Evolutionary conservation across 1,284 basidiomycete genomes (phyloP), one percentile per base, ranked within the genome.

Genomic region (Inonotus obliquus): DNA sequence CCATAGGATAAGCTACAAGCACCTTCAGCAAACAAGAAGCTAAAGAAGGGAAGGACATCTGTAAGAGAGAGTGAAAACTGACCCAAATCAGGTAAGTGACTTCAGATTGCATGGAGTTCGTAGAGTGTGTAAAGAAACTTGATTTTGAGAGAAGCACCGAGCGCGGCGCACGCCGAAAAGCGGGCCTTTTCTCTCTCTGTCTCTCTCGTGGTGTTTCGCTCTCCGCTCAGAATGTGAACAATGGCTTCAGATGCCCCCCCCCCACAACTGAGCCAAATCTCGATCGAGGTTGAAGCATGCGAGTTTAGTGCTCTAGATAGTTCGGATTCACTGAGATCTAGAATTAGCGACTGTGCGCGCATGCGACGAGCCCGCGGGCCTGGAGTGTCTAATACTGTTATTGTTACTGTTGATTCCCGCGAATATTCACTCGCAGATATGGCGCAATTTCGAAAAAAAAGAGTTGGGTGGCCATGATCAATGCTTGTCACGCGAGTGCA

Each of bases 11-110:
- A 35, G 32, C 21, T 52, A 35, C 27, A 52, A 32, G 29, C 7
- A 41, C 39, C 41, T 45, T 57, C 23, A 32, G 55, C 55, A 45
- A 32, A 19, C 55, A 47, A 25, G 55, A 57, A 47, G 55, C 54
- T 11, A 35, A 27, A 57, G 41, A 47, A 41, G 29, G 55, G 55
- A 55, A 39, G 37, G 17, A 23, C 17, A 23, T 37, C 25, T 17
- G 54, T 11, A n/a, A 2, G 13, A 29, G 37, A 55, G 38, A 32
- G 41, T 27, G 51, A 52, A 52, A 52, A 35, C 4, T 29, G 17
- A 37, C 4, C 55, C 41, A n/a, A 19, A 32, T 49, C 23, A 17
- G 56, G 56, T 38, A 48, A 23, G 32, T 4, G 3, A 21, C 27
- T 38, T 51, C 47, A 25, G 32, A 51, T 32, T 41, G 37, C 35